Conservation (phyloP, 1,139 yeast genomes). For the Kurtzmaniella quercitrusa region DNA sequence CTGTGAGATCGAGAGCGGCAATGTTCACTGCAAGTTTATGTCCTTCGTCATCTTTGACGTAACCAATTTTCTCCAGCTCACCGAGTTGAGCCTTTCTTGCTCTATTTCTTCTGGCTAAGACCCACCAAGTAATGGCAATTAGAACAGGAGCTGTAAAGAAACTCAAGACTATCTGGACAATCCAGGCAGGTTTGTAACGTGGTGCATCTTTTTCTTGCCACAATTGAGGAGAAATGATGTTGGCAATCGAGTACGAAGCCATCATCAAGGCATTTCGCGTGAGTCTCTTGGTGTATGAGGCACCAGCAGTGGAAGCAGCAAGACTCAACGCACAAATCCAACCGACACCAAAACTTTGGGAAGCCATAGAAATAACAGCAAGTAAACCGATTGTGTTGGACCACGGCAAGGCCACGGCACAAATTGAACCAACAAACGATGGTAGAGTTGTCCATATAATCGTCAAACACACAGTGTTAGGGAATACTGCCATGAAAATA, state of each 20-base stretch:
- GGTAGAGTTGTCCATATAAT: slow-evolving; percentile 30
- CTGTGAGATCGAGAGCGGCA: slow-evolving; percentile 44
- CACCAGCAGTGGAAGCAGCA: slow-evolving; percentile 19
- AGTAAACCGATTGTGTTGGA: slow-evolving; percentile 36
- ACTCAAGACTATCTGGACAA: slow-evolving; percentile 47
- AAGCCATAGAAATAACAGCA: slow-evolving; percentile 23
- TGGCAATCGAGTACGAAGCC: slow-evolving; percentile 20
- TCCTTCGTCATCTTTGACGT: slow-evolving; percentile 26
- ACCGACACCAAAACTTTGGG: slow-evolving; percentile 18
- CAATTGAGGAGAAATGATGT: slow-evolving; percentile 23
- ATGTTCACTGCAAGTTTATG: slow-evolving; percentile 26
- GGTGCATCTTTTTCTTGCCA: slow-evolving; percentile 18
- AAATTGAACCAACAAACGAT: slow-evolving; percentile 41
- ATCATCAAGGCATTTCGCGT: slow-evolving; percentile 20
- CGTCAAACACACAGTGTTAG: slow-evolving; percentile 15
- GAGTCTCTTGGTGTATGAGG: slow-evolving; percentile 23
- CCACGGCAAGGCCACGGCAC: slow-evolving; percentile 39
- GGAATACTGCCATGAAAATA: slow-evolving; percentile 16
- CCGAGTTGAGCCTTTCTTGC: slow-evolving; percentile 17
- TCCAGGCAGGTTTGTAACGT: slow-evolving; percentile 41
- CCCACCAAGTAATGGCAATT: slow-evolving; percentile 31
- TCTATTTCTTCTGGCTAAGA: slow-evolving; percentile 33
- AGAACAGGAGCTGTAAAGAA: slow-evolving; percentile 37
- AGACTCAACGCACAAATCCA: slow-evolving; percentile 21
- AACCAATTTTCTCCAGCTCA: slow-evolving; percentile 13